Evolutionary conservation across 139 green algal genomes (phyloP), one percentile per base, ranked within the genome.

Genomic region (Eudorina sp.): DNA sequence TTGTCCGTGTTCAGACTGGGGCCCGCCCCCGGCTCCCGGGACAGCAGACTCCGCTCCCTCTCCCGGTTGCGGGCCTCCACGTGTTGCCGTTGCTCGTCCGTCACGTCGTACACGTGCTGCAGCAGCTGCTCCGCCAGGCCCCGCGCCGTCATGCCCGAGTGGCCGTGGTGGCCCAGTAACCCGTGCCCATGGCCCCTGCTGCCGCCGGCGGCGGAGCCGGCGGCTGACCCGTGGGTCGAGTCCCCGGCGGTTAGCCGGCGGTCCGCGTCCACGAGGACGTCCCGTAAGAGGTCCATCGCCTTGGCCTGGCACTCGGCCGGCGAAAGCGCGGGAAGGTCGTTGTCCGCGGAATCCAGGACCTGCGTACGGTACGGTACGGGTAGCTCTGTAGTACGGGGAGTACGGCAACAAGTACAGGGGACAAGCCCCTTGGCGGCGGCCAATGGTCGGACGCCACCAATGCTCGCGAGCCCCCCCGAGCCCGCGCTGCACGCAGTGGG

Each of bases 71-170:
- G 85, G 13, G 45, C 64, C 82, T 88, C 64, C 34, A 80, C 85
- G 48, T 80, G 69, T 53, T 62, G 68, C 21, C 87, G 87, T 41
- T 88, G 87, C 53, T 81, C 68, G 53, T 82, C 53, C 51, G 83
- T 89, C 7, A 81, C 83, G 14, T 80, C 83, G 69, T 89, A 89
- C 68, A 89, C 83, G 36, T 89, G 83, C 68, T 81, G 83, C 70
- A 89, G 69, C 83, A 89, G 83, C 34, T 81, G 68, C 70, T 89
- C 83, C 34, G 68, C 83, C 70, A 89, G 53, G 7, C 53, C 68
- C 0, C 83, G 83, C 0, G 83, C 83, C 19, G 68, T 89, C 66
- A 88, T 73, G 41, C 60, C 18, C 13, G 11, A 4, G 34, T 68
- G 41, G 38, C 46, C 36, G 45, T 36, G 55, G 29, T 23, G 40